Percentiles rank a stretch among this genome's conserved stretches.
These are phyloP conservation scores for Austroboletus novae-zelandiae DNA, from an alignment of 1,284 basidiomycete genomes.

Conservation along the genomic window DNA sequence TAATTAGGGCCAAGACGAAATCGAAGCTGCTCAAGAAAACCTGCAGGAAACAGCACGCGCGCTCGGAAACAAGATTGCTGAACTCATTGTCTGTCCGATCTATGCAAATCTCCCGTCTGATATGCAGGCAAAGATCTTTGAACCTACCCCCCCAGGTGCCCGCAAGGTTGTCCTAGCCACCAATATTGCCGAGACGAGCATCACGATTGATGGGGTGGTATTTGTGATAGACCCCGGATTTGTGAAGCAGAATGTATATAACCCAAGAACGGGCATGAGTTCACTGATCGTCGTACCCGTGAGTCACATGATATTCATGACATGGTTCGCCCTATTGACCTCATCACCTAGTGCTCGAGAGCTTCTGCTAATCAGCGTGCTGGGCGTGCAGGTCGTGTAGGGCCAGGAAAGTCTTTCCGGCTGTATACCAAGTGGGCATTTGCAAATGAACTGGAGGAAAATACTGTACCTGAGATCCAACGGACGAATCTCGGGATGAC, in stretches of 20 bases:
- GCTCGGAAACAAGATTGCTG: conserved; percentile 93
- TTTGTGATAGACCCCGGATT: conserved; percentile 98
- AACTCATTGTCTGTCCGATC: conserved; percentile 95
- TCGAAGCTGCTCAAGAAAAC: conserved; percentile 95
- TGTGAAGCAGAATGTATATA: conserved; percentile 97
- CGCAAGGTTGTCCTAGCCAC: conserved; percentile 97
- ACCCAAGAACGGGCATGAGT: conserved; percentile 95
- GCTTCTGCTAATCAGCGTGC: conserved; percentile 97
- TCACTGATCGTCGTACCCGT: conserved; percentile 92
- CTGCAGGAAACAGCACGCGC: conserved; percentile 93
- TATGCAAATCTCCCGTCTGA: conserved; percentile 98
- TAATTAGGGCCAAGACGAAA: conserved; percentile 94
- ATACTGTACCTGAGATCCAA: conserved; percentile 98
- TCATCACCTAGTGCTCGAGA: conserved; percentile 72
- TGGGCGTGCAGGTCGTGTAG: conserved; percentile 95
- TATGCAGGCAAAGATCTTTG: conserved; percentile 99
- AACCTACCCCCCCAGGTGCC: conserved; percentile 95
- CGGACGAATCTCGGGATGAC: conserved; percentile 97
- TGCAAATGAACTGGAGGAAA: conserved; percentile 93
- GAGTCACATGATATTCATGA: conserved; percentile 31
- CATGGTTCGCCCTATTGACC: conserved; percentile 9
- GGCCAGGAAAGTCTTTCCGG: conserved; percentile 97
- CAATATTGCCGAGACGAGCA: conserved; percentile 98
- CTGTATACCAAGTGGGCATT: conserved; percentile 97
- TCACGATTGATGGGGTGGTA: conserved; percentile 96